Base-by-base conservation (phyloP, 2,329 filamentous ascomycete species). In the Talaromyces marneffei region DNA sequence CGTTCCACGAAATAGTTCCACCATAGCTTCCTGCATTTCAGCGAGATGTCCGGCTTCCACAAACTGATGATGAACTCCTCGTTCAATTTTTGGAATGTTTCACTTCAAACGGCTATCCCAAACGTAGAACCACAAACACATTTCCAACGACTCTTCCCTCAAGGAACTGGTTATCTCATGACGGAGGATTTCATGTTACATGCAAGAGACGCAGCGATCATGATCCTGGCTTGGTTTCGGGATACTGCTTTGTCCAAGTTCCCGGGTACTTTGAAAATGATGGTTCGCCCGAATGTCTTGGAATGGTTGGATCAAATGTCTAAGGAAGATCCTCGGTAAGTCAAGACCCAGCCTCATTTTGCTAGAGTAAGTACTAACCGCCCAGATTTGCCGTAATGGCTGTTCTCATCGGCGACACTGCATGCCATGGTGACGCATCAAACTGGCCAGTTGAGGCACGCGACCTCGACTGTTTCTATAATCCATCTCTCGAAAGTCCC, bases 131-230 rank as follows among this genome's bases (percentile, higher is more conserved):
- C 61, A 16, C 58, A 62, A 25, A 61, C 64, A 3, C 65, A 75
- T 52, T 67, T 74, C 27, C 68, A 75, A 61, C 71, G 73, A 14
- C 63, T 79, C 4, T 78, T 79, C 31, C 72, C 73, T 6, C 64
- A 70, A 50, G 76, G 76, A 7, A 67, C 65, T 8, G 72, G 72
- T 1, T 69, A 77, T 27, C 68, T 79, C 6, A 62, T 79, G 16
- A 77, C 77, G 1, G 76, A 78, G 62, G 76, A 77, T 48, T 66
- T 75, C 12, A 71, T 77, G 59, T 33, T 72, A 63, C 58, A 63
- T 46, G 68, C 75, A 7, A 66, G 71, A 0, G 64, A 70, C 18
- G 67, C 62, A 20, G 68, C 73, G 1, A 52, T 74, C 1, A 64
- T 70, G 4, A 68, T 77, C 2, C 60, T 79, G n/a, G 63, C 64